These are phyloP conservation scores for Schizophyllum amplum DNA, from an alignment of 1,284 basidiomycete species.

Conservation along the genomic window DNA sequence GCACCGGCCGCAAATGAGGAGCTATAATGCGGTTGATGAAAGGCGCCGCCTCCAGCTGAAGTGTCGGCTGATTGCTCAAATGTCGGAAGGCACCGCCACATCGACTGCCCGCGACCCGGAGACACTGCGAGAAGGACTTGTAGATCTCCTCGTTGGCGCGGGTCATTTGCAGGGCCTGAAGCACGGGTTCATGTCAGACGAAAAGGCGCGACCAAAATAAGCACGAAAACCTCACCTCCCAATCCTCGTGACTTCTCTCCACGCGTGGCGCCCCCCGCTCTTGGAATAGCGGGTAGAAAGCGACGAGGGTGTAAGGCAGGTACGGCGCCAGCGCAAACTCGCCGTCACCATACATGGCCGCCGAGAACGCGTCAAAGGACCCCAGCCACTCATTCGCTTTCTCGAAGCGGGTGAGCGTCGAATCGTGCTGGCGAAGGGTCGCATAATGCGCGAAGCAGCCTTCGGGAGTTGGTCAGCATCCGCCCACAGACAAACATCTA, in stretches of 20 bases:
- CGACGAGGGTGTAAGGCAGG: constrained; percentile 77
- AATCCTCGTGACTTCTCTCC: constrained; percentile 77
- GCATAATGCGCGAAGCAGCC: constrained; percentile 91
- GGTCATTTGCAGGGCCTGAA: constrained; percentile 61
- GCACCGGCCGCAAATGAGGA: constrained; percentile 84
- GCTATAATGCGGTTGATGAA: constrained; percentile 91
- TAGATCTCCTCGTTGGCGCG: constrained; percentile 84
- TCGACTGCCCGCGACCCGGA: constrained; percentile 43
- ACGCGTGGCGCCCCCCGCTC: constrained; percentile 65
- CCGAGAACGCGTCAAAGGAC: constrained; percentile 69
- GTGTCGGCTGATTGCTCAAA: constrained; percentile 48
- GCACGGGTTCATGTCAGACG: no score
- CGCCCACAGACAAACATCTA: background rate
- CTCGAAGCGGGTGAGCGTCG: constrained; percentile 68
- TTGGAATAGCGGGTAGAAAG: constrained; percentile 86
- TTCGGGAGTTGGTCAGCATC: background rate
- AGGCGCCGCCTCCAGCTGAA: constrained; percentile 85
- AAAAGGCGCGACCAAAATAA: background rate
- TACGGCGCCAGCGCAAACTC: constrained; percentile 81
- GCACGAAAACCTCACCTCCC: constrained; percentile 55
- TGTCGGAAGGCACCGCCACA: constrained; percentile 53
- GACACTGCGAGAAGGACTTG: constrained; percentile 56
- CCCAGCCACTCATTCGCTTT: constrained; percentile 83
- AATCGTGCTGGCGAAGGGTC: constrained; percentile 69
- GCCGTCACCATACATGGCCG: constrained; percentile 63